Evolutionary conservation across 768 basidiomycete genomes (phyloP).

Genomic region (Atractiella rhizophila): DNA sequence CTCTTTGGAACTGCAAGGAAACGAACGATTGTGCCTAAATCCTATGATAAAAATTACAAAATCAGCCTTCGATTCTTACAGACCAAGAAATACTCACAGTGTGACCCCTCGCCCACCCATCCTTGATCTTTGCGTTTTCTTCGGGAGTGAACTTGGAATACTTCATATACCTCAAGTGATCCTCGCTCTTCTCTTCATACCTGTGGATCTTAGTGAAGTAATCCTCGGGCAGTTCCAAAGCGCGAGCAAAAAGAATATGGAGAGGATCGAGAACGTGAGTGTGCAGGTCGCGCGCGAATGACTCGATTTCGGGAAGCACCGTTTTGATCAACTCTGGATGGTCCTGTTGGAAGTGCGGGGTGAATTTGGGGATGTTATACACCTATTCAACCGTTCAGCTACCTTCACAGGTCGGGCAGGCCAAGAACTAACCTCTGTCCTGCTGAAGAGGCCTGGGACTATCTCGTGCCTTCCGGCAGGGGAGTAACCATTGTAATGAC

Average conservation of each 20-base stretch:
- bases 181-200: slow-evolving; percentile 29
- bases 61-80: no score
- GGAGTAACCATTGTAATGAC: slow-evolving; percentile 30
- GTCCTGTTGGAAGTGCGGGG: slow-evolving; percentile 26
- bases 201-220: slow-evolving; percentile 28
- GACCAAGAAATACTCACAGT: no score
- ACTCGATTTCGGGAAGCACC: slow-evolving; percentile 26
- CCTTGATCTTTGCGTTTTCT: slow-evolving; percentile 7
- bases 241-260: slow-evolving; percentile 28
- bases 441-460: slow-evolving; percentile 13
- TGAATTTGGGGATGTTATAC: slow-evolving; percentile 22
- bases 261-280: slow-evolving; percentile 29
- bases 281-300: slow-evolving; percentile 28
- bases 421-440: slow-evolving; percentile 24
- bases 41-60: no score
- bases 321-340: slow-evolving; percentile 25
- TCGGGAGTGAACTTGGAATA: slow-evolving; percentile 26
- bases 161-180: slow-evolving; percentile 32
- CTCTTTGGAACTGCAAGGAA: no score
- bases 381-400: no score
- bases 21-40: slow-evolving; percentile 30
- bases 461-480: slow-evolving; percentile 26
- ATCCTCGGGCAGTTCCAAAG: slow-evolving; percentile 31
- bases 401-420: slow-evolving; percentile 29
- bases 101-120: slow-evolving; percentile 27